These are phyloP conservation scores for Chamaecyparis obtusa DNA, from an alignment of 75 land plant genomes.

Conservation along the genomic window DNA sequence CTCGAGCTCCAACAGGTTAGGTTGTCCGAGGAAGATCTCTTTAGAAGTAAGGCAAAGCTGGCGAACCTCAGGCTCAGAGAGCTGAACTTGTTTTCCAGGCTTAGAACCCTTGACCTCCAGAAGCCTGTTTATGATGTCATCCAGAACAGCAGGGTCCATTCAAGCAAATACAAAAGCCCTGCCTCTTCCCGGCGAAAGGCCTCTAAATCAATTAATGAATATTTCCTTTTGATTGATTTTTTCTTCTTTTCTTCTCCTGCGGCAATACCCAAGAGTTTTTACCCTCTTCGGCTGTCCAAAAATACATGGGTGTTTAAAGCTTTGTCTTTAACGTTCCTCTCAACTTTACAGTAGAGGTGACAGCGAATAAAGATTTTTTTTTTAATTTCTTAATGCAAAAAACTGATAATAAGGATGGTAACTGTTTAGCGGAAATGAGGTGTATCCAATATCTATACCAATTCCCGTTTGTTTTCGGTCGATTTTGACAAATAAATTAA, in stretches of 20 bases:
- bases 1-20: slow-evolving; percentile 79
- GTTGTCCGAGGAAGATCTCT: slow-evolving; percentile 72
- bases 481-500: no score
- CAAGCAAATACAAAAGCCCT: slow-evolving; percentile 12
- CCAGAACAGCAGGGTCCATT: slow-evolving; percentile 62
- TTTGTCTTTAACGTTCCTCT: not conserved
- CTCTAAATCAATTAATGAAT: not conserved
- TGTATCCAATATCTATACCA: not conserved
- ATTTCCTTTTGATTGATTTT: not conserved
- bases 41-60: slow-evolving; percentile 61
- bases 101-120: slow-evolving; percentile 53
- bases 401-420: not conserved
- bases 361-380: not conserved
- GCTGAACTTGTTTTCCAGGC: slow-evolving; percentile 73
- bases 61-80: slow-evolving; percentile 71
- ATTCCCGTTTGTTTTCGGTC: no score
- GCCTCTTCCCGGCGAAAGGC: slow-evolving; percentile 16
- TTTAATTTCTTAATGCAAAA: not conserved
- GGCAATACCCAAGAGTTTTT: not conserved
- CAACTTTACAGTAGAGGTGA: not conserved
- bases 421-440: not conserved
- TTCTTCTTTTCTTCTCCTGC: not conserved
- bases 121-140: slow-evolving; percentile 64
- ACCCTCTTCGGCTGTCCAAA: not conserved
- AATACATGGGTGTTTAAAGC: not conserved